phyloP scores from a whole-genome alignment of 2,329 filamentous ascomycete genomes.

The Trichoderma cornu-damae region DNA sequence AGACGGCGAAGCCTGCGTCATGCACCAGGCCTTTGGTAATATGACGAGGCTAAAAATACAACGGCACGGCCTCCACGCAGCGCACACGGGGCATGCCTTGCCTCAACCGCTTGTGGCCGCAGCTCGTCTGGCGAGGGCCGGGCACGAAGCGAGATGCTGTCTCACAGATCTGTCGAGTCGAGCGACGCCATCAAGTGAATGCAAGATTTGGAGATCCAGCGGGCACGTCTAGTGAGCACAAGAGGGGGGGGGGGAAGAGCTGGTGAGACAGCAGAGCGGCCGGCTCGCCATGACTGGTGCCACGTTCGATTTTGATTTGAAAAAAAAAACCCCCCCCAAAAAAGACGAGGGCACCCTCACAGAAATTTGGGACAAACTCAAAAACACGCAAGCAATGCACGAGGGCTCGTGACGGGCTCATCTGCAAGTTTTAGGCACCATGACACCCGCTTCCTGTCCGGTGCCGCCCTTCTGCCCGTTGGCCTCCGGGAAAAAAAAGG shows the following conservation, averaged over 20 bases:
- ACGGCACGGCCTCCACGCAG: not conserved
- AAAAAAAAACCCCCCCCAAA: too few relatives aligned
- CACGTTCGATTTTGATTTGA: not conserved
- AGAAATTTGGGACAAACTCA: slow-evolving; percentile 9
- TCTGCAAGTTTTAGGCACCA: not conserved
- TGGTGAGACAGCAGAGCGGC: slow-evolving; percentile 11
- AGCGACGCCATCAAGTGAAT: slow-evolving; percentile 7
- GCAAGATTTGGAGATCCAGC: slow-evolving; percentile 8
- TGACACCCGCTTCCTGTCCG: not conserved
- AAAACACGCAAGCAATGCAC: slow-evolving; percentile 9
- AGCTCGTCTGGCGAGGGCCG: slow-evolving; percentile 13
- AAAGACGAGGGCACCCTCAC: not conserved
- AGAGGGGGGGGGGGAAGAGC: not conserved
- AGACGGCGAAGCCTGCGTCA: not conserved
- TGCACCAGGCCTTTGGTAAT: slow-evolving; percentile 6
- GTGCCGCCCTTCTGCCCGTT: not conserved
- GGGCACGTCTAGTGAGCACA: not conserved
- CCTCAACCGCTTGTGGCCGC: slow-evolving; percentile 4
- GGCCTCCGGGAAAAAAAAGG: not conserved
- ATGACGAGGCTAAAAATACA: slow-evolving; percentile 6
- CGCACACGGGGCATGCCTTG: slow-evolving; percentile 1
- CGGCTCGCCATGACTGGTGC: slow-evolving; percentile 5
- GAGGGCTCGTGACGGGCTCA: slow-evolving; percentile 1
- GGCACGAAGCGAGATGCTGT: slow-evolving; percentile 16
- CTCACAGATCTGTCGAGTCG: slow-evolving; percentile 16